Conservation (phyloP, 306 rosid species). For the Calophaca sinica region DNA sequence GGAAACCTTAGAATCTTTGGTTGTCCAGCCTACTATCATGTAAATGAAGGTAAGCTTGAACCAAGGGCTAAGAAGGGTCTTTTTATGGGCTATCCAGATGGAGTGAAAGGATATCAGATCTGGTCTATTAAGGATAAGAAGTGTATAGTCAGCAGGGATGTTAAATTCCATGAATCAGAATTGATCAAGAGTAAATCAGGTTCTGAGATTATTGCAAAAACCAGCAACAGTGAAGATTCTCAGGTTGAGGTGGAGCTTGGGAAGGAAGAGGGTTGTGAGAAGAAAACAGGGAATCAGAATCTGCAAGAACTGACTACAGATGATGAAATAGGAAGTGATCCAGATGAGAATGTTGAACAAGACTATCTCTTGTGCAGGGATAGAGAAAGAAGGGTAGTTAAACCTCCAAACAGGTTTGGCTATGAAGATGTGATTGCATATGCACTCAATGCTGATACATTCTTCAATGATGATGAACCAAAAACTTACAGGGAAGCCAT, state of each 20-base stretch:
- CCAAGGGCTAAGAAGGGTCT: no score
- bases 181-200: neutral
- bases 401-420: neutral
- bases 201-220: neutral
- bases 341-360: neutral
- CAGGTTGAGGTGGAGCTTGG: no score
- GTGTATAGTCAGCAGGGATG: neutral
- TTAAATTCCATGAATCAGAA: no score
- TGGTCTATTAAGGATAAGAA: no score
- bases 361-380: neutral
- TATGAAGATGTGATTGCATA: neutral
- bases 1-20: no score
- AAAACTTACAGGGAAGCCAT: neutral
- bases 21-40: no score
- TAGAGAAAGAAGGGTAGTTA: neutral
- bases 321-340: neutral
- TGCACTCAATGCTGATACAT: no score
- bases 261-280: neutral
- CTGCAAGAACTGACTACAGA: neutral
- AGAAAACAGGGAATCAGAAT: neutral
- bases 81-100: no score
- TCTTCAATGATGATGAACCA: neutral
- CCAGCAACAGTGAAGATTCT: no score
- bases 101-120: no score
- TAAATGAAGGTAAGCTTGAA: no score